A percentile compares a stretch with the other conserved stretches of the same genome.
These are phyloP conservation scores for Dactylellina parvicollis DNA, from an alignment of 2,329 filamentous ascomycete genomes.

Conservation along the genomic window DNA sequence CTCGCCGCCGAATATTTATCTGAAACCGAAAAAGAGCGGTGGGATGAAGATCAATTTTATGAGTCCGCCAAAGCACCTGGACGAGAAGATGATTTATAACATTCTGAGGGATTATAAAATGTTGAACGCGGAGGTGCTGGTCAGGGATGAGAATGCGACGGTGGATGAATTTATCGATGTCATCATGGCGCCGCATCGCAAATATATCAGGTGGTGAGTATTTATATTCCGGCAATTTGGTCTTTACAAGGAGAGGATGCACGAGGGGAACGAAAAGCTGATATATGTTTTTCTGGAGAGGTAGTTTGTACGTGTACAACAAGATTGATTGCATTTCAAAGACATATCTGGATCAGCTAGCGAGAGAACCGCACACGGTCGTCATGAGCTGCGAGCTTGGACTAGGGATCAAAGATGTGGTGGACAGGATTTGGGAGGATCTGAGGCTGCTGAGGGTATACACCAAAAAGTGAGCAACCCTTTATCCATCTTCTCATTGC, in stretches of 20 bases:
- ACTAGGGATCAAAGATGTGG: constrained; percentile 89
- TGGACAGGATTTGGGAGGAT: constrained; percentile 95
- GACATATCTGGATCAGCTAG: constrained; percentile 90
- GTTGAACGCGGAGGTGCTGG: constrained; percentile 93
- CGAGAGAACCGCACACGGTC: constrained; percentile 89
- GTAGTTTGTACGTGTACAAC: constrained; percentile 98
- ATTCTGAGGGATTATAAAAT: constrained; percentile 99
- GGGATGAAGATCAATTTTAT: constrained; percentile 99
- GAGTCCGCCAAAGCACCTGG: constrained; percentile 84
- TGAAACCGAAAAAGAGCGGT: constrained; percentile 93
- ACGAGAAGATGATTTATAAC: constrained; percentile 98
- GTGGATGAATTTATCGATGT: constrained; percentile 99
- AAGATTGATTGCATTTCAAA: constrained; percentile 96
- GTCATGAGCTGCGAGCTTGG: constrained; percentile 99
- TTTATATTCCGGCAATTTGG: no score
- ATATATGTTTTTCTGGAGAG: constrained; percentile 60
- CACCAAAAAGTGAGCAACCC: constrained; percentile 74
- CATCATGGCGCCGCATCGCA: constrained; percentile 98
- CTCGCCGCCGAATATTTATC: constrained; percentile 96
- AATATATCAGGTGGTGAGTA: constrained; percentile 81
- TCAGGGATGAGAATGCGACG: constrained; percentile 91
- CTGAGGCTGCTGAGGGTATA: constrained; percentile 89
- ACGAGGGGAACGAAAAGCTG: background rate
- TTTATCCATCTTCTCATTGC: background rate
- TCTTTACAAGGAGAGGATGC: no score